Evolutionary conservation across 106 monocot genomes (phyloP).

Genomic region (Posidonia australis): DNA sequence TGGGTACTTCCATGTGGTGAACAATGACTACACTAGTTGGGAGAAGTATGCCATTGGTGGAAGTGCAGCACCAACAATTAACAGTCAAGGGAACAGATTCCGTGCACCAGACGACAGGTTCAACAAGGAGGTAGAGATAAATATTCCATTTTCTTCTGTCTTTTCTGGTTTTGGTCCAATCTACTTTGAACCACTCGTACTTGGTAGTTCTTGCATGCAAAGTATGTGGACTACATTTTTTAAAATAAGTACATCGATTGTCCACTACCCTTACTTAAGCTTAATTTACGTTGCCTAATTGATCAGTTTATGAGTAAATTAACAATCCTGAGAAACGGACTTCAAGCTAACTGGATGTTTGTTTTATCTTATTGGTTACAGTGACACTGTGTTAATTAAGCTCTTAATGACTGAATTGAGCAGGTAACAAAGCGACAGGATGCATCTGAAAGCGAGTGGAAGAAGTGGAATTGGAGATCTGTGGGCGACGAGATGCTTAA

Average conservation of each 20-base stretch:
- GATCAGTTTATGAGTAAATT: too few species aligned
- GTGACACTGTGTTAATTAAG: background rate
- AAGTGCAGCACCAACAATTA: conserved; percentile 23
- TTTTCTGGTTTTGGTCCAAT: background rate
- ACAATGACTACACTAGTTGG: conserved; percentile 30
- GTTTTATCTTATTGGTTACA: too few species aligned
- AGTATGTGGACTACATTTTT: too few species aligned
- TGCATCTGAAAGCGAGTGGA: conserved; percentile 16
- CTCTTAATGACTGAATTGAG: background rate
- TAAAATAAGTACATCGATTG: too few species aligned
- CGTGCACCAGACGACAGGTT: conserved; percentile 13
- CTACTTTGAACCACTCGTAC: background rate
- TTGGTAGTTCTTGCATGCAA: too few species aligned
- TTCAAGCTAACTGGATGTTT: too few species aligned
- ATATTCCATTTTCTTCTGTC: background rate
- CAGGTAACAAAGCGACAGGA: conserved; percentile 22
- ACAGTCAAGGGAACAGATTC: conserved; percentile 28
- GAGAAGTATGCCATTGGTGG: conserved; percentile 30
- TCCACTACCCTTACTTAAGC: too few species aligned
- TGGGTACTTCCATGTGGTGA: conserved; percentile 55
- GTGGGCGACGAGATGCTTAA: conserved; percentile 19
- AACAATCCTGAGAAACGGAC: too few species aligned
- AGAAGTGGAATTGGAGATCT: conserved; percentile 27
- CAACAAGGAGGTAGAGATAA: conserved; percentile 25
- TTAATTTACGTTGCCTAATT: too few species aligned